phyloP scores from a whole-genome alignment of 345 rosid genomes.

The Viola odorata region DNA sequence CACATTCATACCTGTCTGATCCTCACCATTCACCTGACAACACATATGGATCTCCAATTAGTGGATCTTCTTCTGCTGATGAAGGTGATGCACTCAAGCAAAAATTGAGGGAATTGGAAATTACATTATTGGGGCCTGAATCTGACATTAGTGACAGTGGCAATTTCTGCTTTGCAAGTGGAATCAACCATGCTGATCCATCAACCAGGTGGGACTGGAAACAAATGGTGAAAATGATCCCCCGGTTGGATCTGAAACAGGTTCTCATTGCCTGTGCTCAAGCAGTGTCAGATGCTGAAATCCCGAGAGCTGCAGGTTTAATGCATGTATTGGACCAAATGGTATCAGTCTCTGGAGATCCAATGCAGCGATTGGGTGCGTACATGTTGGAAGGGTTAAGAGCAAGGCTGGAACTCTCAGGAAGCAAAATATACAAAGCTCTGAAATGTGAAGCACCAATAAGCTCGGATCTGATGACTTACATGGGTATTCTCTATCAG shows the following conservation, averaged over 20 bases:
- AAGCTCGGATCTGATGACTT: slow-evolving; percentile 86
- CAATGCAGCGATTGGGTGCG: slow-evolving; percentile 75
- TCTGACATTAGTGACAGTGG: slow-evolving; percentile 40
- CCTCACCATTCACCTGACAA: slow-evolving; percentile 63
- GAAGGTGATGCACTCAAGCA: slow-evolving; percentile 45
- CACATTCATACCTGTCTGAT: slow-evolving; percentile 71
- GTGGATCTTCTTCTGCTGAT: slow-evolving; percentile 56
- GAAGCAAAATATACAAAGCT: slow-evolving; percentile 76
- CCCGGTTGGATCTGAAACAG: slow-evolving; percentile 51
- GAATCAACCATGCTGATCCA: slow-evolving; percentile 30
- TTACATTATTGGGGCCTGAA: slow-evolving; percentile 59
- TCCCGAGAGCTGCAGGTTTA: slow-evolving; percentile 41
- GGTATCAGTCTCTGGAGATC: slow-evolving; percentile 88
- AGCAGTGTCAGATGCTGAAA: slow-evolving; percentile 46
- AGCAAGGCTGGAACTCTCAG: slow-evolving; percentile 83
- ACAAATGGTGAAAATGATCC: slow-evolving; percentile 46
- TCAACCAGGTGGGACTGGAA: slow-evolving; percentile 41
- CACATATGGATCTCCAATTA: slow-evolving; percentile 64
- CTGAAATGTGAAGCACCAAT: slow-evolving; percentile 77
- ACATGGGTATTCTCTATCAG: slow-evolving; percentile 68
- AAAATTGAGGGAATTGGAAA: slow-evolving; percentile 68
- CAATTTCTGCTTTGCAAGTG: slow-evolving; percentile 42
- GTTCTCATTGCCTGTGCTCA: slow-evolving; percentile 63
- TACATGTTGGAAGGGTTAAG: slow-evolving; percentile 92
- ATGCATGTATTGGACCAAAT: slow-evolving; percentile 69